A percentile compares a stretch with the other conserved stretches of the same genome.
These are phyloP conservation scores for Aquilaria yunnanensis DNA, from an alignment of 345 rosid species.

Conservation along the genomic window DNA sequence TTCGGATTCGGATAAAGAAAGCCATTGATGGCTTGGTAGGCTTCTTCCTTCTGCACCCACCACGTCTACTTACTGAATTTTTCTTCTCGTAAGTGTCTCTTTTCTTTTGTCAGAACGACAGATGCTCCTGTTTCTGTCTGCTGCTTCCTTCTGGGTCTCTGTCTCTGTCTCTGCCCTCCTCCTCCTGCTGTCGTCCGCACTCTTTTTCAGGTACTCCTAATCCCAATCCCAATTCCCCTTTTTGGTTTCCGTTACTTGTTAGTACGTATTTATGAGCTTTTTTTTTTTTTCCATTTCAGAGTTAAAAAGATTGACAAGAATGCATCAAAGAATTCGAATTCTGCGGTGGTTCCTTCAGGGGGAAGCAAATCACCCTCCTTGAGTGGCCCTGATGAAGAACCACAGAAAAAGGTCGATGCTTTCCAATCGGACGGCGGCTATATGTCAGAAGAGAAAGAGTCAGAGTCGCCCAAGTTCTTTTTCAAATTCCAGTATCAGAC, in stretches of 20 bases:
- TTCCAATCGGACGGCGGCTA: slow-evolving; percentile 9
- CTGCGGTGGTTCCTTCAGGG: not conserved
- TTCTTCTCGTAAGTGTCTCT: slow-evolving; percentile 23
- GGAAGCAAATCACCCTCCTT: too few relatives aligned
- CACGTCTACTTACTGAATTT: slow-evolving; percentile 20
- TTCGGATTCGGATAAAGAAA: slow-evolving; percentile 26
- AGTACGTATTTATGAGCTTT: not conserved
- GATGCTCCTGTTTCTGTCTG: slow-evolving; percentile 14
- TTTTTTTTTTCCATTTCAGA: slow-evolving; percentile 16
- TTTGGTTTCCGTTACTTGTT: too few relatives aligned
- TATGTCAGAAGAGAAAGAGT: slow-evolving; percentile 4
- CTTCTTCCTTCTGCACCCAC: slow-evolving; percentile 12
- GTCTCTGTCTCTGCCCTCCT: slow-evolving; percentile 31
- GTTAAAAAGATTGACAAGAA: slow-evolving; percentile 4
- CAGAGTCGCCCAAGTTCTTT: slow-evolving; percentile 31
- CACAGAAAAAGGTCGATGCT: slow-evolving; percentile 7
- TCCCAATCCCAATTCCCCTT: too few relatives aligned
- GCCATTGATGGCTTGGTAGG: too few relatives aligned
- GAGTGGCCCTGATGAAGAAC: slow-evolving; percentile 13
- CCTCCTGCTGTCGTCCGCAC: slow-evolving; percentile 24
- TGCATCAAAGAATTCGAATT: slow-evolving; percentile 17
- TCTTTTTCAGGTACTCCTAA: slow-evolving; percentile 27
- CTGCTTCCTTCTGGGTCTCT: slow-evolving; percentile 31
- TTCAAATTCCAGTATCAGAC: slow-evolving; percentile 65
- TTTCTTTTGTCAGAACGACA: slow-evolving; percentile 6